These are phyloP conservation scores for Aspergillus neoniger DNA, from an alignment of 2,329 filamentous ascomycete genomes.

Conservation along the genomic window DNA sequence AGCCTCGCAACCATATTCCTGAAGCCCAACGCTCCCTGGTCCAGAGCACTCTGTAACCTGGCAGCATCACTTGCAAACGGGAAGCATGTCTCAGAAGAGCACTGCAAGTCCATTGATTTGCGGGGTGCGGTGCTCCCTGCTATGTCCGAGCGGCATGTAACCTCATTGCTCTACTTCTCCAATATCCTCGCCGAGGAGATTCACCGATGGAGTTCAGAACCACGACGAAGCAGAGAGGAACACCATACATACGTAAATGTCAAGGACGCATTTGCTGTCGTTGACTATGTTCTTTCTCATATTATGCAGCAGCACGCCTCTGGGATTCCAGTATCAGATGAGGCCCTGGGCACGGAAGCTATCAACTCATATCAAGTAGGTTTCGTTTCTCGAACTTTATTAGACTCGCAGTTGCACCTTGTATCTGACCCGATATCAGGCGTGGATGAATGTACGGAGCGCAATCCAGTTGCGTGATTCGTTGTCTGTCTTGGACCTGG, in stretches of 20 bases:
- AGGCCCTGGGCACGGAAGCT: conserved; percentile 33
- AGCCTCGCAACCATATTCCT: conserved; percentile 48
- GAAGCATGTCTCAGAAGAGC: conserved; percentile 38
- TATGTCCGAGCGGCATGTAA: conserved; percentile 37
- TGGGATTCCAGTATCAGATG: conserved; percentile 22
- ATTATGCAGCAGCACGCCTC: conserved; percentile 29
- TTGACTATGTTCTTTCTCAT: conserved; percentile 38
- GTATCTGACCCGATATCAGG: conserved; percentile 24
- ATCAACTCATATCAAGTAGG: conserved; percentile 42
- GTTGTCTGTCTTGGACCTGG: conserved; percentile 22
- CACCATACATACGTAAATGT: conserved; percentile 31
- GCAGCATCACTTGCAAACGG: conserved; percentile 43
- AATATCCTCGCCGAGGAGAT: conserved; percentile 45
- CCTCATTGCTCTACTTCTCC: conserved; percentile 42
- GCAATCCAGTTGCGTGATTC: conserved; percentile 25
- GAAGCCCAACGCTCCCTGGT: conserved; percentile 43
- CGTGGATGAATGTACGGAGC: conserved; percentile 38
- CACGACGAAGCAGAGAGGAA: conserved; percentile 19
- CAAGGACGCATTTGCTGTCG: conserved; percentile 39
- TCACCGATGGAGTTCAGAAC: conserved; percentile 27
- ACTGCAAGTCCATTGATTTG: conserved; percentile 34
- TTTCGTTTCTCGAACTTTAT: neutral
- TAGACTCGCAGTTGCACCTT: neutral
- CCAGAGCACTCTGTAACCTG: conserved; percentile 37
- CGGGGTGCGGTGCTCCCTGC: conserved; percentile 37